A percentile compares a stretch with the other conserved stretches of the same genome.
phyloP scores from a whole-genome alignment of 1,284 basidiomycete genomes.

The Lignosus rhinocerotis region DNA sequence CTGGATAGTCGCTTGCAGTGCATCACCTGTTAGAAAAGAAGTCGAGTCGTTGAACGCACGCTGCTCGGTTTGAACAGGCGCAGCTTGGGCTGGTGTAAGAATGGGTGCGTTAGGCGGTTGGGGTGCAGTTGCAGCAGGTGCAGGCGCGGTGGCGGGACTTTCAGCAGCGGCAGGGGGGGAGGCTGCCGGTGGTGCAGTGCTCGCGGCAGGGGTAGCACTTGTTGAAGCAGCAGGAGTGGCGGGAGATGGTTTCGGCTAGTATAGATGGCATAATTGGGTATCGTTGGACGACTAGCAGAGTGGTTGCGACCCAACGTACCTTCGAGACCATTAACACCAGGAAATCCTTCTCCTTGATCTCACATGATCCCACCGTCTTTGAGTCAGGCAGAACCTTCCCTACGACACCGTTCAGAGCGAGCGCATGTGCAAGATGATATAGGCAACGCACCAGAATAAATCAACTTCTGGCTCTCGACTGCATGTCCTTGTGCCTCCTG shows the following conservation, averaged over 20 bases:
- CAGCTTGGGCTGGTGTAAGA: slow-evolving; percentile 37
- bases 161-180: slow-evolving; percentile 29
- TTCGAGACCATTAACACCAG: slow-evolving; percentile 98
- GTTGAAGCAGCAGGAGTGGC: slow-evolving; percentile 31
- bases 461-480: slow-evolving; percentile 85
- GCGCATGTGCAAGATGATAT: not conserved
- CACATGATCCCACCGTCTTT: slow-evolving; percentile 86
- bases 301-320: slow-evolving; percentile 45
- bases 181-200: slow-evolving; percentile 33
- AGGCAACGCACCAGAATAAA: slow-evolving; percentile 76
- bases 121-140: slow-evolving; percentile 40
- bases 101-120: slow-evolving; percentile 35
- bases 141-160: slow-evolving; percentile 32
- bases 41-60: slow-evolving; percentile 49
- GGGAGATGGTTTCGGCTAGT: slow-evolving; percentile 58
- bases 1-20: slow-evolving; percentile 73
- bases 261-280: not conserved
- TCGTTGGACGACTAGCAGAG: not conserved
- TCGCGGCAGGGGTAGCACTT: slow-evolving; percentile 31
- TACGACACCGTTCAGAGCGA: slow-evolving; percentile 32
- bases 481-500: slow-evolving; percentile 74
- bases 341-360: slow-evolving; percentile 99
- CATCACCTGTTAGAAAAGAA: slow-evolving; percentile 74
- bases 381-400: slow-evolving; percentile 93
- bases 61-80: slow-evolving; percentile 37